Conservation (phyloP, 495 filamentous ascomycete genomes). For the Penicillium silybi region DNA sequence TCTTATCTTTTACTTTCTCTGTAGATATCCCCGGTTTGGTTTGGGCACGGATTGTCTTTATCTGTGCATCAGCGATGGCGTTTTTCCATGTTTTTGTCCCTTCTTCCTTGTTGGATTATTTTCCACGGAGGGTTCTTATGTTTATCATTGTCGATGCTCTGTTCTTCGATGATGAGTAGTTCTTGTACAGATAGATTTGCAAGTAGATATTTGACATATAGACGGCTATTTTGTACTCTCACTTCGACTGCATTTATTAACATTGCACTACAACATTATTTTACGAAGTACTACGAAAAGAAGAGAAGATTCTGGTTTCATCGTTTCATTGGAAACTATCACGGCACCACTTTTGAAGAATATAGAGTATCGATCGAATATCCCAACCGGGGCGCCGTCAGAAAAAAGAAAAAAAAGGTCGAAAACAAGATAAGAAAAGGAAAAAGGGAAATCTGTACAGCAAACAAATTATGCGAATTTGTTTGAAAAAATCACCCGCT, state of each 20-base stretch:
- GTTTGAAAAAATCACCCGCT: conserved; percentile 17
- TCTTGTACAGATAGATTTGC: conserved; percentile 13
- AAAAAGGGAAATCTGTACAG: conserved; percentile 27
- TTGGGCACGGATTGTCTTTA: conserved; percentile 27
- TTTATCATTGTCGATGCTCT: not conserved
- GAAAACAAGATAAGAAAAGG: conserved; percentile 9
- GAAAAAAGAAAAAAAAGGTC: conserved; percentile 19
- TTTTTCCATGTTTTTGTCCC: conserved; percentile 11
- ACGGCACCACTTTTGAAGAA: conserved; percentile 23
- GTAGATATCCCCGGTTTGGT: conserved; percentile 17
- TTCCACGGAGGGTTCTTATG: not conserved
- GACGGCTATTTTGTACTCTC: too few species aligned
- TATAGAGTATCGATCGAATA: conserved; percentile 26
- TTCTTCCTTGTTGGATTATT: not conserved
- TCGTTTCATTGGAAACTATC: conserved; percentile 34
- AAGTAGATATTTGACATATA: conserved; percentile 10
- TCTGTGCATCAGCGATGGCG: conserved; percentile 37
- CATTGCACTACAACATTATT: not conserved
- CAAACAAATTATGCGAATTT: conserved; percentile 27
- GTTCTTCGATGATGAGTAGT: not conserved
- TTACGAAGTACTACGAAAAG: not conserved
- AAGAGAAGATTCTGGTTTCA: conserved; percentile 20
- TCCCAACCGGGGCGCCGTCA: conserved; percentile 30
- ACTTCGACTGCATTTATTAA: too few species aligned
- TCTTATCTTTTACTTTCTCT: not conserved